Evolutionary conservation across 2,329 filamentous ascomycete species (phyloP).

Genomic region (Zymoseptoria crescenta): DNA sequence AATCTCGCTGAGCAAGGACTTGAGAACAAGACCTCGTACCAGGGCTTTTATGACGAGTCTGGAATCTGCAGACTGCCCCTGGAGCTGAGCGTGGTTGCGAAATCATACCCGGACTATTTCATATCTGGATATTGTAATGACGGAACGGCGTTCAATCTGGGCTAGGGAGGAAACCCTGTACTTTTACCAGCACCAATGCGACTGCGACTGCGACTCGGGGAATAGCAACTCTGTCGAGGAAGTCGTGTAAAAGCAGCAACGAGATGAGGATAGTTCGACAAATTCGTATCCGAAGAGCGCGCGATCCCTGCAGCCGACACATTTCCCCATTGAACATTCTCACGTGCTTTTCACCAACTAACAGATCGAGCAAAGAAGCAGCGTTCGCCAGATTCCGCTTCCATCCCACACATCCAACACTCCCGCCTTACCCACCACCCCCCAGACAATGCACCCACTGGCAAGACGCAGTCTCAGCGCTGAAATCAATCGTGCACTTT

Average conservation of each 20-base stretch:
- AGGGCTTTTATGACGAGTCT: too few relatives aligned
- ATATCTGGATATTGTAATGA: neutral
- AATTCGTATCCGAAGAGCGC: neutral
- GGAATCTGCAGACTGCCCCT: too few relatives aligned
- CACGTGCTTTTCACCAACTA: neutral
- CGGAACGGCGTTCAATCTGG: neutral
- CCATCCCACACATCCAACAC: neutral
- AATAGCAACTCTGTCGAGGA: neutral
- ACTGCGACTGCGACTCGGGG: neutral
- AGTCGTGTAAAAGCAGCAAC: neutral
- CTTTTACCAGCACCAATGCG: neutral
- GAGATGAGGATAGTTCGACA: neutral
- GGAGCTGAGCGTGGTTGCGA: too few relatives aligned
- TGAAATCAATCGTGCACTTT: neutral
- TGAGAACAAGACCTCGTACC: too few relatives aligned
- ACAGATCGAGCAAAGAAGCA: neutral
- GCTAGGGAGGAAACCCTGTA: neutral
- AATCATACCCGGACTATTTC: neutral
- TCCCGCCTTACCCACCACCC: neutral
- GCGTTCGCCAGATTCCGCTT: neutral
- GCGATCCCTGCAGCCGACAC: neutral
- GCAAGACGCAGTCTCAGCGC: neutral
- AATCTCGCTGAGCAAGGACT: too few relatives aligned
- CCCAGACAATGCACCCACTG: neutral
- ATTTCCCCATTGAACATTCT: neutral